Conservation (phyloP, 164 flowering plant genomes). For the Sextonia rubra region DNA sequence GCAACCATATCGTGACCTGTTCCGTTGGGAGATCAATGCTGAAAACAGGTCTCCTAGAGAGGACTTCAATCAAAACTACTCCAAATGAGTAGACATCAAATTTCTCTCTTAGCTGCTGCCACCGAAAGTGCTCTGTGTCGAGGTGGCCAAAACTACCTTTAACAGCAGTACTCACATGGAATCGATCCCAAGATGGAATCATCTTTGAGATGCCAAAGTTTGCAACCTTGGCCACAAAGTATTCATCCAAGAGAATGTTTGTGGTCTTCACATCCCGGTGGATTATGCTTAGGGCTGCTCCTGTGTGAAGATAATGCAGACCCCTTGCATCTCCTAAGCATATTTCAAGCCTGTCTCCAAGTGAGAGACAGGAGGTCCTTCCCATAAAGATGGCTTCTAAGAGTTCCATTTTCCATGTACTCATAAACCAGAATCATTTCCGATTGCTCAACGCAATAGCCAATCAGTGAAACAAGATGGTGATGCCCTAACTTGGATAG, state of each 20-base stretch:
- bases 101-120: conserved; percentile 88
- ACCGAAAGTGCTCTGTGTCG: conserved; percentile 89
- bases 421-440: conserved; percentile 92
- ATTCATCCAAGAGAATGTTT: conserved; percentile 85
- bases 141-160: conserved; percentile 95
- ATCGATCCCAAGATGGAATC: conserved; percentile 84
- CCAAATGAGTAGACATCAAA: conserved; percentile 97
- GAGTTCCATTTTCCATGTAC: conserved; percentile 96
- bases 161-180: conserved; percentile 95
- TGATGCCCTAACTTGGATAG: conserved; percentile 92
- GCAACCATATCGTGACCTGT: too few species aligned
- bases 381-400: conserved; percentile 88
- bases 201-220: conserved; percentile 94
- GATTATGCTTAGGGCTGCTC: conserved; percentile 81
- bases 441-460: conserved; percentile 87
- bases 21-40: too few species aligned
- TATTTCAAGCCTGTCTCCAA: conserved; percentile 92
- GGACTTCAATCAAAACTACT: conserved; percentile 89
- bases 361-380: conserved; percentile 72
- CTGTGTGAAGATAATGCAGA: conserved; percentile 95
- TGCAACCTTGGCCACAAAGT: conserved; percentile 87
- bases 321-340: conserved; percentile 97
- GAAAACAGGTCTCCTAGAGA: conserved; percentile 87
- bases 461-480: conserved; percentile 90
- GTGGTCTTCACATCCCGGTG: conserved; percentile 97